These are phyloP conservation scores for Striga hermonthica DNA, from an alignment of 305 asterid genomes.

Conservation along the genomic window DNA sequence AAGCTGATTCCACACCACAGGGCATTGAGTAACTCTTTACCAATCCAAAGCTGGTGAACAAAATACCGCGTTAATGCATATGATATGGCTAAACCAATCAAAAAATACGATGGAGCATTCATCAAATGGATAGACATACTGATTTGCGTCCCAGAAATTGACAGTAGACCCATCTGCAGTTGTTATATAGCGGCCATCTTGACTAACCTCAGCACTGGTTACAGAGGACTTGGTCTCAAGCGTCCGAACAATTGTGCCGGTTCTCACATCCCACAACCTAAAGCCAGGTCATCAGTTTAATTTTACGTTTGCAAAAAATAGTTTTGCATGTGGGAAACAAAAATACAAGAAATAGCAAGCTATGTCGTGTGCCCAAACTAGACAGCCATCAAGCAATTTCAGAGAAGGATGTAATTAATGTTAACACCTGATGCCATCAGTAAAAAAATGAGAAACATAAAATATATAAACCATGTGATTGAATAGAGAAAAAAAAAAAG, in stretches of 20 bases:
- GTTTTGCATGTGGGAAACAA: background rate
- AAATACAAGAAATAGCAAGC: background rate
- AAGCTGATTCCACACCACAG: slow-evolving; percentile 88
- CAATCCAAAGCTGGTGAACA: slow-evolving; percentile 72
- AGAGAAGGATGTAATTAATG: background rate
- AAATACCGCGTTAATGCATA: slow-evolving; percentile 19
- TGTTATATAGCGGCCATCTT: slow-evolving; percentile 87
- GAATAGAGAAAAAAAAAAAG: background rate
- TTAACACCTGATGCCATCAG: background rate
- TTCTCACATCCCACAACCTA: slow-evolving; percentile 97
- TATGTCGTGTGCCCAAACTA: background rate
- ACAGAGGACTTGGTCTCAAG: slow-evolving; percentile 85
- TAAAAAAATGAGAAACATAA: background rate
- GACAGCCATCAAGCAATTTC: background rate
- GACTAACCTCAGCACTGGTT: slow-evolving; percentile 97
- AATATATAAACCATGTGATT: background rate
- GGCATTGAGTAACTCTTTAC: slow-evolving; percentile 89
- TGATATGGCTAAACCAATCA: background rate
- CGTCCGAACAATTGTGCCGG: slow-evolving; percentile 74
- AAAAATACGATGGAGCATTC: background rate
- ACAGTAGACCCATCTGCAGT: slow-evolving; percentile 87
- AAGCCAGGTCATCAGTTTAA: slow-evolving; percentile 14
- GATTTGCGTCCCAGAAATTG: slow-evolving; percentile 98
- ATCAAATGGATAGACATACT: slow-evolving; percentile 45
- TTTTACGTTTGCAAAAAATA: background rate